Evolutionary conservation across 352 stramenopile genomes (phyloP).

Genomic region (Pythium aquatile): DNA sequence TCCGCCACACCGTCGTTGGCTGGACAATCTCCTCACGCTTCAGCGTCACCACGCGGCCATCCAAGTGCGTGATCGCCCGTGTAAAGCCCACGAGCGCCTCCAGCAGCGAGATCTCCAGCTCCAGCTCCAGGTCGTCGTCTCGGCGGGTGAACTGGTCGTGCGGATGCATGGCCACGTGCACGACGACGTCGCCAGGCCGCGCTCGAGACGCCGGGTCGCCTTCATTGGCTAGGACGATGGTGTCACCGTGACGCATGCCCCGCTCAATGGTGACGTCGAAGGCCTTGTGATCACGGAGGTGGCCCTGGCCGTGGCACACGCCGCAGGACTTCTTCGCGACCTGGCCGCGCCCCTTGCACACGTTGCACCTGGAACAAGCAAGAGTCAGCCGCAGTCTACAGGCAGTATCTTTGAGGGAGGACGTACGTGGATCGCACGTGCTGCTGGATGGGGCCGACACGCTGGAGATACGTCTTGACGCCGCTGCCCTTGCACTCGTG

Average conservation of each 20-base stretch:
- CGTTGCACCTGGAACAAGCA: conserved; percentile 29
- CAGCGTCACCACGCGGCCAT: conserved; percentile 82
- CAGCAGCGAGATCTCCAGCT: conserved; percentile 91
- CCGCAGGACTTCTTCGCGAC: conserved; percentile 39
- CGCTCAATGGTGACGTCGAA: conserved; percentile 29
- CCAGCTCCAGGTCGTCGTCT: conserved; percentile 89
- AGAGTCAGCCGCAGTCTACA: background rate
- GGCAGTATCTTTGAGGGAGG: background rate
- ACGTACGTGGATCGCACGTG: conserved; percentile 37
- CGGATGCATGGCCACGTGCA: conserved; percentile 33
- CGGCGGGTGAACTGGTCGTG: conserved; percentile 85
- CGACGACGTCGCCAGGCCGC: conserved; percentile 31
- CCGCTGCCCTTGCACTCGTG: conserved; percentile 39
- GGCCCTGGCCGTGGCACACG: conserved; percentile 33
- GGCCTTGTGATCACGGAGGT: conserved; percentile 24
- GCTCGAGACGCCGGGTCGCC: conserved; percentile 28
- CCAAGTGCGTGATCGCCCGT: conserved; percentile 85
- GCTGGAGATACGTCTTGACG: conserved; percentile 35
- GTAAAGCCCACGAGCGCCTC: conserved; percentile 92
- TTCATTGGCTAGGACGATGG: conserved; percentile 23
- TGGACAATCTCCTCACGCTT: conserved; percentile 76
- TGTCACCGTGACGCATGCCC: conserved; percentile 41
- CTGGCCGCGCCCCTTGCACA: conserved; percentile 36
- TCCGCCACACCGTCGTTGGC: conserved; percentile 75
- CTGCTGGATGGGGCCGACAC: conserved; percentile 41